Conservation (phyloP, 78 protist species). For the Isochrysis galbana region DNA sequence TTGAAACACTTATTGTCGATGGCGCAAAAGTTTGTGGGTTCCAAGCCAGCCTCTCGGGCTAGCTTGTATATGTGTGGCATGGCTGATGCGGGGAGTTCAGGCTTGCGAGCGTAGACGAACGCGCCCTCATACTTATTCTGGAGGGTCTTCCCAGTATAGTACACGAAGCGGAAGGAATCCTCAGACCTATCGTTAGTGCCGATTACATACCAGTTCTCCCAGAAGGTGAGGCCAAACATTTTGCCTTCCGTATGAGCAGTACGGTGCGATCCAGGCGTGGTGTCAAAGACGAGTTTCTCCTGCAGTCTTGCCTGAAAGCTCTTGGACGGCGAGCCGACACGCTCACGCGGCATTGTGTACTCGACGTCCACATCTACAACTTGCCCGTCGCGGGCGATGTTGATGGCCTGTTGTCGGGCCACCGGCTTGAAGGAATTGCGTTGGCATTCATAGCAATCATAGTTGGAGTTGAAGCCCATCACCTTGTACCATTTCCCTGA, state of each 20-base stretch:
- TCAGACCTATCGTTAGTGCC: neutral
- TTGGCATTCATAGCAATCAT: conserved; percentile 24
- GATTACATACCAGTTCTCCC: conserved; percentile 18
- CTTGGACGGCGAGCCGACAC: neutral
- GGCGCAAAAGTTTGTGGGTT: neutral
- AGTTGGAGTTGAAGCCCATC: conserved; percentile 8
- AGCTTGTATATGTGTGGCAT: neutral
- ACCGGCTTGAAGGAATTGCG: neutral
- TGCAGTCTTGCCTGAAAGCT: neutral
- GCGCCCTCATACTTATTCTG: conserved; percentile 33
- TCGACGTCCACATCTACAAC: neutral
- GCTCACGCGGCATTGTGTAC: neutral
- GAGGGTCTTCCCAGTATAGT: conserved; percentile 4
- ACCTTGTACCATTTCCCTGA: conserved; percentile 19
- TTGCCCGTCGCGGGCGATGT: neutral
- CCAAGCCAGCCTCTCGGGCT: neutral
- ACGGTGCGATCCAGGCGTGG: neutral
- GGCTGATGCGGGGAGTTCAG: neutral
- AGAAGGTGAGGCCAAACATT: conserved; percentile 17
- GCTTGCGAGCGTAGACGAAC: conserved; percentile 25
- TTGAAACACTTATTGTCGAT: neutral
- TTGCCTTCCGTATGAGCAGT: conserved; percentile 14
- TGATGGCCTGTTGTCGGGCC: neutral
- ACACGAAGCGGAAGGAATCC: neutral
- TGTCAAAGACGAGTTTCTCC: neutral